Conservation (phyloP, 1,284 basidiomycete species). For the Puccinia triticina region DNA sequence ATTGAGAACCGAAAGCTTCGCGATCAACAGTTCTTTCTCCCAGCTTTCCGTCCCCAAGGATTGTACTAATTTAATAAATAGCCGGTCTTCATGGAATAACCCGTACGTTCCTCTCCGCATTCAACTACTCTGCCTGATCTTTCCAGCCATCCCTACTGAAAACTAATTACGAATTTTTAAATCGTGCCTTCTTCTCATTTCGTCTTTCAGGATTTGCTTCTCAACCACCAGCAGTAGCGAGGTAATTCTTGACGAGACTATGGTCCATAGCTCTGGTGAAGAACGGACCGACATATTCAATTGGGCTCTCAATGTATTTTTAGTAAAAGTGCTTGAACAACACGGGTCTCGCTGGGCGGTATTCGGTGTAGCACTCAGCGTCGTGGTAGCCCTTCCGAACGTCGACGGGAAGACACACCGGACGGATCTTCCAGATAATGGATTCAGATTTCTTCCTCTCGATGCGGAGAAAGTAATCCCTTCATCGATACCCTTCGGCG, state of each 20-base stretch:
- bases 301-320: not conserved
- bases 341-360: not conserved
- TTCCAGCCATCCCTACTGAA: not conserved
- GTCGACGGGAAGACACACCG: conserved; percentile 8
- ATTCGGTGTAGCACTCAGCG: conserved; percentile 4
- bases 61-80: not conserved
- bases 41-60: not conserved
- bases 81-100: not conserved
- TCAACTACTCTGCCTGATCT: not conserved
- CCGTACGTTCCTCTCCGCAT: not conserved
- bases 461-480: conserved; percentile 21
- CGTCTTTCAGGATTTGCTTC: not conserved
- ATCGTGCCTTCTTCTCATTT: not conserved
- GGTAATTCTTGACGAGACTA: not conserved
- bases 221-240: not conserved
- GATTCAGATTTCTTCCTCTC: conserved; percentile 25
- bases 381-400: not conserved
- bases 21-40: not conserved
- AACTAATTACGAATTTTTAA: no score
- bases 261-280: conserved; percentile 4
- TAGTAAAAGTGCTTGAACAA: conserved; percentile 1
- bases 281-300: not conserved
- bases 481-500: conserved; percentile 13
- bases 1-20: not conserved
- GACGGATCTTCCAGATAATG: conserved; percentile 37